Conservation (phyloP, 2,329 filamentous ascomycete species). For the Sarocladium oryzae region DNA sequence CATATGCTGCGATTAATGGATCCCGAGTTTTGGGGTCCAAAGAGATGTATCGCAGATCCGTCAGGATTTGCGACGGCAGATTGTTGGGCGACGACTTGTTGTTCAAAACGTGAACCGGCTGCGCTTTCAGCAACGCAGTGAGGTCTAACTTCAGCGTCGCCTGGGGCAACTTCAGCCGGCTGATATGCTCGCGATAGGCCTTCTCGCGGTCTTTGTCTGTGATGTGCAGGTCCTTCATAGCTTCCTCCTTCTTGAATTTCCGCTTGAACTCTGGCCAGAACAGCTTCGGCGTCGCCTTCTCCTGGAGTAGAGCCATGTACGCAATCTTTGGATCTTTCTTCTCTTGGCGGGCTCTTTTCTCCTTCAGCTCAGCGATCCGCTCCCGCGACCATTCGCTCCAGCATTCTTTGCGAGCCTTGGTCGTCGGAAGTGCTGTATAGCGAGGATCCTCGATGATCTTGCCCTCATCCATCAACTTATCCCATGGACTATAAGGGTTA, state of each 20-base stretch:
- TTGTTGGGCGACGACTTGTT: constrained; percentile 47
- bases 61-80: constrained; percentile 56
- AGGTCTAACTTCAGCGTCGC: constrained; percentile 65
- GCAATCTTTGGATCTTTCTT: constrained; percentile 78
- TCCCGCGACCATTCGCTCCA: constrained; percentile 81
- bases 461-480: constrained; percentile 78
- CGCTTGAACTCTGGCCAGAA: constrained; percentile 97
- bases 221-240: constrained; percentile 69
- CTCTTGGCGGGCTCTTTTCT: constrained; percentile 66
- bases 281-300: constrained; percentile 79
- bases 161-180: constrained; percentile 58
- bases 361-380: constrained; percentile 65
- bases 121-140: constrained; percentile 54
- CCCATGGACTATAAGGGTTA: constrained; percentile 87
- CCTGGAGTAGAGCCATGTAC: constrained; percentile 75
- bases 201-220: constrained; percentile 75
- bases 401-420: constrained; percentile 71
- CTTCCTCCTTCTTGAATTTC: constrained; percentile 75
- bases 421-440: constrained; percentile 78
- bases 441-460: constrained; percentile 77
- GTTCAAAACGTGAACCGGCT: constrained; percentile 54
- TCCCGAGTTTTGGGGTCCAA: constrained; percentile 57
- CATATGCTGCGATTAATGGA: constrained; percentile 57
- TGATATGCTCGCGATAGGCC: constrained; percentile 68
- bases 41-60: constrained; percentile 64